phyloP scores from a whole-genome alignment of 768 basidiomycete species.

The Mycena sanguinolenta region DNA sequence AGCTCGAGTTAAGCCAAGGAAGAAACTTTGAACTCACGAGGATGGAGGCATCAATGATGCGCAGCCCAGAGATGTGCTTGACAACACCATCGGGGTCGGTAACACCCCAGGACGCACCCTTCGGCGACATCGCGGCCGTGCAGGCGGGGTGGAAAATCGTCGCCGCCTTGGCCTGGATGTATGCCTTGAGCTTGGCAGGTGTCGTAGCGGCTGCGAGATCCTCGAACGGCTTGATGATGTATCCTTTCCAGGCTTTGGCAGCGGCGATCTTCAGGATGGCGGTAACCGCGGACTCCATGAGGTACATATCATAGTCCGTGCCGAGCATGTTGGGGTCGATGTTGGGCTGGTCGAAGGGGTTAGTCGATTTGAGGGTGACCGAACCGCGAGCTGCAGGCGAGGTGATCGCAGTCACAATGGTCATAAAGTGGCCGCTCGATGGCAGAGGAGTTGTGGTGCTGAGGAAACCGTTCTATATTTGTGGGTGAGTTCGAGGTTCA shows the following conservation, averaged over 20 bases:
- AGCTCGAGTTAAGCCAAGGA: too few species aligned
- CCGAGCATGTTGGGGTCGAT: slow-evolving; percentile 43
- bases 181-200: slow-evolving; percentile 36
- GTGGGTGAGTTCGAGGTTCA: neutral
- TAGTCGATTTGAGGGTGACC: slow-evolving; percentile 41
- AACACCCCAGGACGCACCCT: slow-evolving; percentile 45
- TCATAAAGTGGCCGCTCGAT: slow-evolving; percentile 26
- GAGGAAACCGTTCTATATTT: slow-evolving; percentile 16
- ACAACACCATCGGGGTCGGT: slow-evolving; percentile 51
- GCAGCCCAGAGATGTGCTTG: slow-evolving; percentile 48
- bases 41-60: slow-evolving; percentile 55
- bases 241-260: slow-evolving; percentile 45
- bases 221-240: slow-evolving; percentile 37
- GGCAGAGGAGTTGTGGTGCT: slow-evolving; percentile 15
- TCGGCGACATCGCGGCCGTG: slow-evolving; percentile 47
- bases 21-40: slow-evolving; percentile 28
- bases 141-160: slow-evolving; percentile 44
- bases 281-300: slow-evolving; percentile 45
- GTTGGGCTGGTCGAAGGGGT: slow-evolving; percentile 44
- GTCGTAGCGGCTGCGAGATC: slow-evolving; percentile 34
- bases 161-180: slow-evolving; percentile 37
- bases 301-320: slow-evolving; percentile 40
- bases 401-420: slow-evolving; percentile 10
- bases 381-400: slow-evolving; percentile 39
- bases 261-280: slow-evolving; percentile 42